A percentile compares a stretch with the other conserved stretches of the same genome.
Evolutionary conservation across 345 rosid genomes (phyloP).

Genomic region (Geranium brycei): DNA sequence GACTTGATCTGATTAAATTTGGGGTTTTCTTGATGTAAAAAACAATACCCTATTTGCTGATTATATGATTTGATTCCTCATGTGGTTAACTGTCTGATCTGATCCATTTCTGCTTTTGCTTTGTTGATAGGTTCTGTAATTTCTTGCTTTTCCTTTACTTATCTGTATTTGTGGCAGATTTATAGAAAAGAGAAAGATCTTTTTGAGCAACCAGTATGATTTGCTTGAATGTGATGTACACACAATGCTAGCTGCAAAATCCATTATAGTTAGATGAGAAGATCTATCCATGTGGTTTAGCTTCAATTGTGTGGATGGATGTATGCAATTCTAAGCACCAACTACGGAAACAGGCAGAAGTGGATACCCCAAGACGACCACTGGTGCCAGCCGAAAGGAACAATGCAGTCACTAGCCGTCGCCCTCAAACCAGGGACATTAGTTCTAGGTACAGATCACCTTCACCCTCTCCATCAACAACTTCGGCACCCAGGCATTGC

Average conservation of each 20-base stretch:
- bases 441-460: conserved; percentile 84
- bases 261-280: conserved; percentile 22
- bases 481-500: conserved; percentile 38
- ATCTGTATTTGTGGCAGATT: conserved; percentile 49
- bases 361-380: conserved; percentile 46
- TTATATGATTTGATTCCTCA: conserved; percentile 14
- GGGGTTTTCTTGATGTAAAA: conserved; percentile 19
- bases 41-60: conserved; percentile 13
- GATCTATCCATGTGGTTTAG: conserved; percentile 45
- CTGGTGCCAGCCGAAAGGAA: conserved; percentile 62
- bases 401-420: conserved; percentile 39
- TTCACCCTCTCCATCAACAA: conserved; percentile 42
- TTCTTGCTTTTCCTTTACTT: conserved; percentile 26
- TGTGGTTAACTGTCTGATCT: conserved; percentile 29
- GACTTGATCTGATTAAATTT: conserved; percentile 32
- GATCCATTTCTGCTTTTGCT: conserved; percentile 13
- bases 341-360: conserved; percentile 33
- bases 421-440: conserved; percentile 53
- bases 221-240: conserved; percentile 16
- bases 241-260: conserved; percentile 12
- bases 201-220: conserved; percentile 22
- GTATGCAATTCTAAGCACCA: conserved; percentile 38
- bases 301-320: conserved; percentile 62
- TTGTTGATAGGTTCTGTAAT: conserved; percentile 13
- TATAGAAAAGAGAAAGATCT: conserved; percentile 36